Evolutionary conservation across 768 basidiomycete species (phyloP).

Genomic region (Phylloporus sp.): DNA sequence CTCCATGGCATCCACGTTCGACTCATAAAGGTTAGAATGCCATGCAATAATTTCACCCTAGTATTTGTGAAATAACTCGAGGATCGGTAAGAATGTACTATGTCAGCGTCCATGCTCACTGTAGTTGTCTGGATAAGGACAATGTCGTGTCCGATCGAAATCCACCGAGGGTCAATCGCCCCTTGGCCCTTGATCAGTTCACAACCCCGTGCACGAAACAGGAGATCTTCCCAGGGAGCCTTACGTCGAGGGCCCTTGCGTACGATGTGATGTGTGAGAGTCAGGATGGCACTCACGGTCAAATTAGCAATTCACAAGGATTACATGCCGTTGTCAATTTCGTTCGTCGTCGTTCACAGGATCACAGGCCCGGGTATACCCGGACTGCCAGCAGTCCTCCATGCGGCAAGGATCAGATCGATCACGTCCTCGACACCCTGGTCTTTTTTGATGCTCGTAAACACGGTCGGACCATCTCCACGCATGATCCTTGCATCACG

Average conservation of each 20-base stretch:
- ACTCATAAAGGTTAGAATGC: no score
- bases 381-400: conserved; percentile 76
- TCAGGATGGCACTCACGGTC: background rate
- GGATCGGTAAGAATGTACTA: no score
- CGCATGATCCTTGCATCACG: conserved; percentile 92
- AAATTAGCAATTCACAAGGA: background rate
- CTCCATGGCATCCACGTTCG: no score
- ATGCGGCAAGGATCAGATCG: conserved; percentile 80
- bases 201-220: background rate
- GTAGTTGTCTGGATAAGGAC: no score
- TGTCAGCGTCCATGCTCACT: no score
- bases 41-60: no score
- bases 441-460: conserved; percentile 74
- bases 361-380: conserved; percentile 44
- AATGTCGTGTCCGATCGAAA: no score
- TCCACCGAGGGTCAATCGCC: no score
- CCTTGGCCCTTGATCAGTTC: conserved; percentile 2
- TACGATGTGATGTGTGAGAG: conserved; percentile 8
- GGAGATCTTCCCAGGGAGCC: background rate
- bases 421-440: conserved; percentile 80
- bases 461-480: conserved; percentile 89
- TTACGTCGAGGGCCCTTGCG: background rate
- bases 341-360: conserved; percentile 14
- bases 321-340: conserved; percentile 1
- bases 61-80: no score